A percentile compares a stretch with the other conserved stretches of the same genome.
These are phyloP conservation scores for Nannochloropsis gaditana DNA, from an alignment of 108 stramenopile genomes.

Conservation along the genomic window DNA sequence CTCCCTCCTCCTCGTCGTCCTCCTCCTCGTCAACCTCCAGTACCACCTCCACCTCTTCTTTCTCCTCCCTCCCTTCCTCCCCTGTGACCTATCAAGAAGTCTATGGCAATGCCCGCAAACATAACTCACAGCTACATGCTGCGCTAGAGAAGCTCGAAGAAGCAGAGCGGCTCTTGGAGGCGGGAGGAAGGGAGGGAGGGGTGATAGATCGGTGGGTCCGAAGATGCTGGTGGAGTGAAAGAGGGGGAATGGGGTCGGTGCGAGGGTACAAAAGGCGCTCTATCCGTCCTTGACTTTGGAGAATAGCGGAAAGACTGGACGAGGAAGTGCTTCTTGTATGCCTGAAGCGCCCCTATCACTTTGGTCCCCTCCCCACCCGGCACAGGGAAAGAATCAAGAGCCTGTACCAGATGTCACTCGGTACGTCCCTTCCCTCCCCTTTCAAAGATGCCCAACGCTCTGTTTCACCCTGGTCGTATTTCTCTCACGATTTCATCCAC, in stretches of 20 bases:
- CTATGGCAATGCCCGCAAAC: not conserved
- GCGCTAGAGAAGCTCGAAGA: constrained; percentile 13
- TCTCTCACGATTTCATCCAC: not conserved
- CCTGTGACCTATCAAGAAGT: not conserved
- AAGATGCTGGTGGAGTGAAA: not conserved
- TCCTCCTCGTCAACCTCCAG: not conserved
- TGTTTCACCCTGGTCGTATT: not conserved
- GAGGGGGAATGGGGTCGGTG: too few relatives aligned
- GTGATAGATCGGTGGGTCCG: not conserved
- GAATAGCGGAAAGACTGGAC: not conserved
- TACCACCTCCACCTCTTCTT: not conserved
- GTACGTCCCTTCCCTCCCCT: not conserved
- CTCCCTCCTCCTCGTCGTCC: not conserved
- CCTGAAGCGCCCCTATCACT: not conserved
- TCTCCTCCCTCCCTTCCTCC: not conserved
- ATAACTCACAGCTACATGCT: not conserved
- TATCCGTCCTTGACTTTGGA: too few relatives aligned
- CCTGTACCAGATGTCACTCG: not conserved
- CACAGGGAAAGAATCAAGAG: not conserved
- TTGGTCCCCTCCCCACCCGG: not conserved
- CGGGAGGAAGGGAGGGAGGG: not conserved
- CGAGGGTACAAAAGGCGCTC: too few relatives aligned
- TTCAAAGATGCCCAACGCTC: too few relatives aligned
- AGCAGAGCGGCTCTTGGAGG: not conserved
- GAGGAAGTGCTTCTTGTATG: not conserved